Conservation (phyloP, 1,139 yeast genomes). For the Arxiozyma telluris region DNA sequence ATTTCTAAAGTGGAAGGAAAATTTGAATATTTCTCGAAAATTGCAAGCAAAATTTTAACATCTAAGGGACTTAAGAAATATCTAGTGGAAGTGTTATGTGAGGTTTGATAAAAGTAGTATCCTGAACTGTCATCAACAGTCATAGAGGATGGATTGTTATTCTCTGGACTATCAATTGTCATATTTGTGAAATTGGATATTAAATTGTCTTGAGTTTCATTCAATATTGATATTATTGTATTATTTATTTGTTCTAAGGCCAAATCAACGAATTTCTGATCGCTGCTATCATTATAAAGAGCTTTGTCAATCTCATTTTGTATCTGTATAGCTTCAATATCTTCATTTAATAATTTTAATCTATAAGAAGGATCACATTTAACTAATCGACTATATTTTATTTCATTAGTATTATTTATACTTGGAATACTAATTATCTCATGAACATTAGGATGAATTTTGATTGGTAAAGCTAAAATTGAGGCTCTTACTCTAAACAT, state of each 20-base stretch:
- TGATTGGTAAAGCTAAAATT: conserved; percentile 55
- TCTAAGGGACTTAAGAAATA: conserved; percentile 74
- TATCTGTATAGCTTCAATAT: conserved; percentile 40
- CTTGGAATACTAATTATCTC: conserved; percentile 37
- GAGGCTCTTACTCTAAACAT: conserved; percentile 62
- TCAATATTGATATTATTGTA: conserved; percentile 30
- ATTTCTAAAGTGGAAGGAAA: conserved; percentile 61
- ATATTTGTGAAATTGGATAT: background rate
- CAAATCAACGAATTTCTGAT: conserved; percentile 38
- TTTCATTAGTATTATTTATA: conserved; percentile 32
- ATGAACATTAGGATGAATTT: conserved; percentile 30
- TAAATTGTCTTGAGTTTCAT: conserved; percentile 6
- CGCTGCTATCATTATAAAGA: conserved; percentile 51
- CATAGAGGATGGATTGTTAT: background rate
- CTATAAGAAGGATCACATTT: conserved; percentile 52
- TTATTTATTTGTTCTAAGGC: conserved; percentile 51
- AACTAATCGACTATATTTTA: conserved; percentile 50
- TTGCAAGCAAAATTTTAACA: conserved; percentile 56
- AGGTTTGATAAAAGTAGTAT: conserved; percentile 62
- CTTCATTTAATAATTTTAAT: conserved; percentile 40
- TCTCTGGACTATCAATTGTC: background rate
- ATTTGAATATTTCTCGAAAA: conserved; percentile 51
- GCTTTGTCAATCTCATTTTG: conserved; percentile 50
- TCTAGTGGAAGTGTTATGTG: conserved; percentile 51
- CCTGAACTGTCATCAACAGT: background rate